phyloP scores from a whole-genome alignment of 2,329 filamentous ascomycete species.

The Byssochlamys sp. region DNA sequence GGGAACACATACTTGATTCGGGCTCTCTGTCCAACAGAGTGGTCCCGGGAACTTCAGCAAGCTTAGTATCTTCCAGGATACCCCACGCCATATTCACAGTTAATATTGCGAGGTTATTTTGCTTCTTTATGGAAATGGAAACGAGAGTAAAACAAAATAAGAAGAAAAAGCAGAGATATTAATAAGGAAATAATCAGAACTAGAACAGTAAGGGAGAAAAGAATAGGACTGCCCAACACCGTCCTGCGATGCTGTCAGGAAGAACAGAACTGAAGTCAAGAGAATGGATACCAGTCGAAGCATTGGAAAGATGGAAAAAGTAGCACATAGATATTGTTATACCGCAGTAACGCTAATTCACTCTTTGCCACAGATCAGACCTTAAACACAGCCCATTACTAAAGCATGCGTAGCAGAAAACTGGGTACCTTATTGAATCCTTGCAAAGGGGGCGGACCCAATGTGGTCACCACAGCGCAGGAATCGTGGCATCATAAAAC shows the following conservation, averaged over 20 bases:
- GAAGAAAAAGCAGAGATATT: constrained; percentile 4
- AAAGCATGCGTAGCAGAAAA: not conserved
- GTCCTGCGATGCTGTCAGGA: not conserved
- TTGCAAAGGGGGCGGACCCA: not conserved
- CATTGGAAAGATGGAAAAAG: not conserved
- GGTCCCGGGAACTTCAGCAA: constrained; percentile 18
- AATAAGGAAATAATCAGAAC: constrained; percentile 1
- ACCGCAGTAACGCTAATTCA: not conserved
- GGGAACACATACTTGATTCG: not conserved
- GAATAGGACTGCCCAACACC: not conserved
- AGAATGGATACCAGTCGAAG: not conserved
- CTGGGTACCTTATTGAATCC: not conserved
- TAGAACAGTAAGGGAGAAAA: not conserved
- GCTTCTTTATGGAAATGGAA: not conserved
- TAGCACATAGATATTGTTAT: not conserved
- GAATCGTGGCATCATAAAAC: not conserved
- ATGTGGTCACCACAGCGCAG: not conserved
- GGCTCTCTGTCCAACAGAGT: constrained; percentile 1
- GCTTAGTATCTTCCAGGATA: constrained; percentile 17
- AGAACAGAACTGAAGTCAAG: not conserved
- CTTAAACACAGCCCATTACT: not conserved
- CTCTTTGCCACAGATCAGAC: not conserved
- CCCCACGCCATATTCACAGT: constrained; percentile 15
- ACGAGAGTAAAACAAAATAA: not conserved
- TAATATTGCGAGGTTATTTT: not conserved